phyloP scores from a whole-genome alignment of 768 basidiomycete species.

The Pholiota microspora region DNA sequence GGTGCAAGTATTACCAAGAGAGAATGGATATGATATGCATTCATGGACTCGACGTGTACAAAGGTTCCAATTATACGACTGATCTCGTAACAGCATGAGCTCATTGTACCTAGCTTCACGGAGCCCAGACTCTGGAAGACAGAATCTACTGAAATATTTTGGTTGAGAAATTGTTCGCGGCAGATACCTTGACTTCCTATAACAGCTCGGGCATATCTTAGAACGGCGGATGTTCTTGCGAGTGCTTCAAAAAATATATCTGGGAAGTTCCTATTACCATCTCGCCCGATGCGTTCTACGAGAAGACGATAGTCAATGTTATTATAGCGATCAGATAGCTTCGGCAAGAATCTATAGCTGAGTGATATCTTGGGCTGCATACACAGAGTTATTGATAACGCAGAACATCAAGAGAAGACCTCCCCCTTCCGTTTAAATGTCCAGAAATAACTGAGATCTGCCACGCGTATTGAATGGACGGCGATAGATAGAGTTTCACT shows the following conservation, averaged over 20 bases:
- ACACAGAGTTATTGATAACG: not conserved
- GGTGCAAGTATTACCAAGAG: not conserved
- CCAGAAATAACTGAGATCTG: not conserved
- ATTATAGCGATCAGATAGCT: not conserved
- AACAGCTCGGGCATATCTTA: not conserved
- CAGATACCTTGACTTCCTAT: too few relatives aligned
- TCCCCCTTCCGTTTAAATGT: not conserved
- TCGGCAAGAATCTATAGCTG: not conserved
- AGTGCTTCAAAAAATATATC: not conserved
- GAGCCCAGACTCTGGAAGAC: not conserved
- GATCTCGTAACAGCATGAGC: not conserved
- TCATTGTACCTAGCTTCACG: conserved; percentile 5
- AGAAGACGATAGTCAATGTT: not conserved
- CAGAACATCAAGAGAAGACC: not conserved
- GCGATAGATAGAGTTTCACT: not conserved
- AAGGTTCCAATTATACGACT: not conserved
- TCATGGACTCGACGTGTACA: not conserved
- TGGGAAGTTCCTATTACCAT: not conserved
- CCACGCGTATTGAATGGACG: not conserved
- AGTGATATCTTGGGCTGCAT: not conserved
- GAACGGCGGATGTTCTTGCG: not conserved
- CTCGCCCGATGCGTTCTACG: not conserved
- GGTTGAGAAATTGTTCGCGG: too few relatives aligned
- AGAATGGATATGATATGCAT: not conserved
- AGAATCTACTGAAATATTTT: not conserved